Base-by-base conservation (phyloP, 345 rosid genomes). In the Syzygium oleosum region DNA sequence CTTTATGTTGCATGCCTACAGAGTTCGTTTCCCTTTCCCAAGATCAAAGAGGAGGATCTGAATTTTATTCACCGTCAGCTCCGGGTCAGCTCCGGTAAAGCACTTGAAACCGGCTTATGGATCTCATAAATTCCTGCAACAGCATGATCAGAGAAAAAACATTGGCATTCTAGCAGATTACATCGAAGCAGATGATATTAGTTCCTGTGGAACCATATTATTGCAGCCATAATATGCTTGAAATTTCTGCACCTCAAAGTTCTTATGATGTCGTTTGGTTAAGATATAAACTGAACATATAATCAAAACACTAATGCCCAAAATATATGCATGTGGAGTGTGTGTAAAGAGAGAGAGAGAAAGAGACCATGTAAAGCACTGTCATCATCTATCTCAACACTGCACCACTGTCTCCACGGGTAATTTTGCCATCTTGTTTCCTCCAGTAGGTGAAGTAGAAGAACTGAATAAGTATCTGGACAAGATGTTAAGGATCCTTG, bases 391-490 rank as follows among this genome's bases (percentile, higher is more conserved):
- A 77, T 51, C 58, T 80, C 78, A 53, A 87, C 51, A 80, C 85
- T 38, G 88, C 73, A 53, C 27, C 25, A 17, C 53, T 80, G 21
- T 46, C 88, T 55, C 51, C 85, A 79, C 29, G 21, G 52, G 55
- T 51, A 43, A 51, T 52, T 80, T 79, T 87, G 54, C 34, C 55
- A 41, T 87, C 43, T 34, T 34, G 80, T 19, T 86, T 83, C 53
- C 59, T 90, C 90, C 89, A 38, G 88, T 87, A 91, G 29, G 87
- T 89, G 90, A 94, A 96, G 89, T 94, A 94, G 86, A 91, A 85
- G 87, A 96, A 96, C 89, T 96, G 99, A 85, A 91, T 87, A 65
- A 96, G 89, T 90, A 95, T 96, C 98, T 95, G 92, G 78, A 88
- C 86, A 86, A 90, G 85, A n/a, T n/a, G 68, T 43, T 85, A 92